Evolutionary conservation across 257 asterid species (phyloP).

Genomic region (Salvia rosmarinus): DNA sequence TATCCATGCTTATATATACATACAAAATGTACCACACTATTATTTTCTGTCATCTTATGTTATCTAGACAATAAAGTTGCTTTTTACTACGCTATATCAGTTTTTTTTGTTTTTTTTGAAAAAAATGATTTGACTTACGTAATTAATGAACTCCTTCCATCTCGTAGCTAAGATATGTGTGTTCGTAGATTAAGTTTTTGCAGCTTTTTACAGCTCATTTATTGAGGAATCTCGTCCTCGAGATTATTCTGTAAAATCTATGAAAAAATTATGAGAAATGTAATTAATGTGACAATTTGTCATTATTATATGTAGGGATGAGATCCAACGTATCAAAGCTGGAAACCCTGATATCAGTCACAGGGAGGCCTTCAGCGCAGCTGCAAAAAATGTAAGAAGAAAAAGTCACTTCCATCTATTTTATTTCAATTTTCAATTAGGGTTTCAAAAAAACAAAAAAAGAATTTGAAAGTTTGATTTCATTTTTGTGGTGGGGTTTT

Average conservation of each 20-base stretch:
- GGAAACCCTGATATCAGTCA: constrained; percentile 99
- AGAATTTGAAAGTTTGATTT: neutral
- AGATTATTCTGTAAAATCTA: constrained; percentile 21
- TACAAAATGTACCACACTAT: too few species aligned
- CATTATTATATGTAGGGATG: constrained; percentile 67
- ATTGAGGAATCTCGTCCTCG: constrained; percentile 29
- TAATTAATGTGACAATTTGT: neutral
- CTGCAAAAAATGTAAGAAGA: constrained; percentile 89
- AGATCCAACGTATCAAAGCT: constrained; percentile 99
- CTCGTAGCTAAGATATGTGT: neutral
- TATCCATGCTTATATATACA: too few species aligned
- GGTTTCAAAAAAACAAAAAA: constrained; percentile 1
- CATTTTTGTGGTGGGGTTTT: neutral
- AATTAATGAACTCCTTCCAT: neutral
- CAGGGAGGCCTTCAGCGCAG: constrained; percentile 99
- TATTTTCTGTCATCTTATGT: too few species aligned
- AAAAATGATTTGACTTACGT: neutral
- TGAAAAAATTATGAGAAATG: too few species aligned
- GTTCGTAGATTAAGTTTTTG: constrained; percentile 33
- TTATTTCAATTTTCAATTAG: constrained; percentile 14
- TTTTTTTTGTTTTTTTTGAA: too few species aligned
- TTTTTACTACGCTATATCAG: too few species aligned
- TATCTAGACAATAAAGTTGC: too few species aligned
- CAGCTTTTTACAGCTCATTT: constrained; percentile 44
- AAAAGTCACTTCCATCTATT: neutral